Conservation (phyloP, 2,329 filamentous ascomycete genomes). For the Didymella keratinophila region DNA sequence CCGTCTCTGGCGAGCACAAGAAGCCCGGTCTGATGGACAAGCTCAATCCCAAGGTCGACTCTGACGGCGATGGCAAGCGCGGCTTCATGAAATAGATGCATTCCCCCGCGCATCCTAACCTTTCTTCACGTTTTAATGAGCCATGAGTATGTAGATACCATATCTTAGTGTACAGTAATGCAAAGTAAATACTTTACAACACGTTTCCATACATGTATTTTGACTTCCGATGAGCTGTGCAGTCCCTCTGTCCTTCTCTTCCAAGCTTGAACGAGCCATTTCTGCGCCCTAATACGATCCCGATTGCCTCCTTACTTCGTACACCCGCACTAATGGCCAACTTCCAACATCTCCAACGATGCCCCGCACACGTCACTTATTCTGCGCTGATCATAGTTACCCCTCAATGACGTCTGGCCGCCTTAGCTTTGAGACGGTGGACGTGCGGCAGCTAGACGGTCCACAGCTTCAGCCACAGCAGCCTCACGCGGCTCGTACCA, state of each 20-base stretch:
- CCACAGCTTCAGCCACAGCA: slow-evolving; percentile 18
- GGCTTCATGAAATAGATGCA: slow-evolving; percentile 61
- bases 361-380: not conserved
- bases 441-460: slow-evolving; percentile 4
- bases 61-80: slow-evolving; percentile 64
- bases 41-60: slow-evolving; percentile 61
- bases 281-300: too few species aligned
- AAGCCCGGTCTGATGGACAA: slow-evolving; percentile 62
- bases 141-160: slow-evolving; percentile 19
- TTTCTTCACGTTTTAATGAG: slow-evolving; percentile 6
- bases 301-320: not conserved
- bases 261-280: not conserved
- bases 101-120: not conserved
- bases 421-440: slow-evolving; percentile 2
- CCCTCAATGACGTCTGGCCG: slow-evolving; percentile 19
- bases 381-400: not conserved
- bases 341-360: not conserved
- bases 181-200: not conserved
- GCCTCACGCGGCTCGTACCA: slow-evolving; percentile 10
- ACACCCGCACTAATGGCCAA: not conserved
- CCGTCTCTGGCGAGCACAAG: slow-evolving; percentile 14
- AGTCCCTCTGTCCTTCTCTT: not conserved
- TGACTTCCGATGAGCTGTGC: too few species aligned
- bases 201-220: not conserved
- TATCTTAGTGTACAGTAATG: slow-evolving; percentile 16